phyloP scores from a whole-genome alignment of 495 filamentous ascomycete genomes.

The Beverwykella pulmonaria region DNA sequence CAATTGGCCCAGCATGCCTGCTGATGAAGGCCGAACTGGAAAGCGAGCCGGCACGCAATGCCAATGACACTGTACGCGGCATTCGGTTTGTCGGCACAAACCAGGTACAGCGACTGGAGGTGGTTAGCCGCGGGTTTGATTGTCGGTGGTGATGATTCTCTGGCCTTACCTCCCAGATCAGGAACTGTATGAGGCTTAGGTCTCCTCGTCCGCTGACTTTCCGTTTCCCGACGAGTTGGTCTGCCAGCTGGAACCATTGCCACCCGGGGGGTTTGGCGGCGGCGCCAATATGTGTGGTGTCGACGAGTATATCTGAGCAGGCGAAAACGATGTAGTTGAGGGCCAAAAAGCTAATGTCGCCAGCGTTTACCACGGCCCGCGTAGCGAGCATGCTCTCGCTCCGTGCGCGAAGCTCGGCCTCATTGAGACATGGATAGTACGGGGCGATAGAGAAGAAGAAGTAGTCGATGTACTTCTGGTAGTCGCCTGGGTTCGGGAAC shows the following conservation, averaged over 20 bases:
- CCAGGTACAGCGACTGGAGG: conserved; percentile 24
- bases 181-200: conserved; percentile 28
- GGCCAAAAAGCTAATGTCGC: conserved; percentile 21
- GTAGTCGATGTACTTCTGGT: conserved; percentile 27
- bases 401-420: conserved; percentile 22
- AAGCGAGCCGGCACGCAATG: conserved; percentile 25
- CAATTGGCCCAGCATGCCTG: conserved; percentile 21
- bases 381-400: conserved; percentile 23
- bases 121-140: not conserved
- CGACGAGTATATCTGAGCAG: conserved; percentile 11
- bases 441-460: conserved; percentile 29
- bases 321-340: conserved; percentile 34
- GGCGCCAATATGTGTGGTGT: not conserved
- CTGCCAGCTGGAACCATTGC: conserved; percentile 31
- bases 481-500: conserved; percentile 18
- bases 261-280: conserved; percentile 21
- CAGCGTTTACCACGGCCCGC: not conserved
- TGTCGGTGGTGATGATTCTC: not conserved
- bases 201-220: conserved; percentile 24
- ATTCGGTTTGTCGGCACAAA: conserved; percentile 25
- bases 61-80: conserved; percentile 33
- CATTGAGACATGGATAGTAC: conserved; percentile 25
- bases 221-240: conserved; percentile 24
- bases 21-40: conserved; percentile 34
- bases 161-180: conserved; percentile 22